A percentile compares a stretch with the other conserved stretches of the same genome.
These are phyloP conservation scores for Protostelium mycophagum DNA, from an alignment of 78 protist genomes.

Conservation along the genomic window DNA sequence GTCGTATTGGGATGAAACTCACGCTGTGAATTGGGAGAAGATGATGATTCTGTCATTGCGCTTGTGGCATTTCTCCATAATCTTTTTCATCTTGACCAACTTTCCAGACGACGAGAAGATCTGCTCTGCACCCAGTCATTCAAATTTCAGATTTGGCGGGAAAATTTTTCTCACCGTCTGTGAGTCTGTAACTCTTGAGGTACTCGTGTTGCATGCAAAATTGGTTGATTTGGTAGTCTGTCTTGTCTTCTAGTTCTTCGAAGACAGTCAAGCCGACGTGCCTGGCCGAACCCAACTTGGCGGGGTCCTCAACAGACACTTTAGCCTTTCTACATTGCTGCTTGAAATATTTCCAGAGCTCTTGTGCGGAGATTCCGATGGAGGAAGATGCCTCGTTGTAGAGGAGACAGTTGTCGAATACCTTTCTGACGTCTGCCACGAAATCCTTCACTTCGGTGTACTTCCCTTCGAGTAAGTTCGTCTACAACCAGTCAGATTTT, in stretches of 20 bases:
- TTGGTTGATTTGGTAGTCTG: not conserved
- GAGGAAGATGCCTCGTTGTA: not conserved
- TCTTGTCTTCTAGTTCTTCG: not conserved
- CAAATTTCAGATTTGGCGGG: too few species aligned
- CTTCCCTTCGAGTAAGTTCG: not conserved
- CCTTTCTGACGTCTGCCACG: not conserved
- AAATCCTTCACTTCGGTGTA: not conserved
- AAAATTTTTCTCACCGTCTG: not conserved
- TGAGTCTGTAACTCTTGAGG: not conserved
- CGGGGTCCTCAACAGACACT: not conserved
- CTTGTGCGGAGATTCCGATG: not conserved
- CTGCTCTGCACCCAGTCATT: too few species aligned
- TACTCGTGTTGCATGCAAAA: not conserved
- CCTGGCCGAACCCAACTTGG: not conserved
- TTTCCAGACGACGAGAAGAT: slow-evolving; percentile 71
- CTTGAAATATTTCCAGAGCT: not conserved
- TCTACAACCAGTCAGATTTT: not conserved
- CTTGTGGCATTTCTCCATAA: slow-evolving; percentile 56
- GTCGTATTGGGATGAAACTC: not conserved
- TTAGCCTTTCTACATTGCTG: not conserved
- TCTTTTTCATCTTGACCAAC: slow-evolving; percentile 70
- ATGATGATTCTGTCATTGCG: slow-evolving; percentile 64
- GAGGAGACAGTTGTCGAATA: not conserved
- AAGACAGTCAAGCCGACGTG: not conserved
- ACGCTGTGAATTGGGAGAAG: slow-evolving; percentile 84